A percentile compares a stretch with the other conserved stretches of the same genome.
phyloP scores from a whole-genome alignment of 1,284 basidiomycete genomes.

The Ceratobasidium sp. region DNA sequence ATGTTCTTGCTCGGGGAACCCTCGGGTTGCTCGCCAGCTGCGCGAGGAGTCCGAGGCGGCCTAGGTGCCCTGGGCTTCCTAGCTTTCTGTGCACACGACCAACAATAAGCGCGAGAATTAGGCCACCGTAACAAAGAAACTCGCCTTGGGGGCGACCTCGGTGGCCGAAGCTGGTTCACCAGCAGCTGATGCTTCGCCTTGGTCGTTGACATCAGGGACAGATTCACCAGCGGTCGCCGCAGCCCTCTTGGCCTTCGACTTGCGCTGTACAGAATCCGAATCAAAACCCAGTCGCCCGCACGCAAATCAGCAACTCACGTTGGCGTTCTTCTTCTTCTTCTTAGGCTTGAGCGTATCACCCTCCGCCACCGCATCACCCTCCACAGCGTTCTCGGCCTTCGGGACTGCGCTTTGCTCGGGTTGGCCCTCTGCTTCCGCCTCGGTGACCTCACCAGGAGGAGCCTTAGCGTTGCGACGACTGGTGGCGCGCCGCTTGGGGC shows the following conservation, averaged over 20 bases:
- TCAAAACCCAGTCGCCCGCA: constrained; percentile 40
- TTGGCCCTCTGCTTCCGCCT: constrained; percentile 85
- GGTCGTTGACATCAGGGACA: constrained; percentile 54
- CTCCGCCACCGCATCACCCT: constrained; percentile 59
- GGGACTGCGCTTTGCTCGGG: constrained; percentile 52
- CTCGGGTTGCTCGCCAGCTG: constrained; percentile 76
- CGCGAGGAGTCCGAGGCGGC: constrained; percentile 67
- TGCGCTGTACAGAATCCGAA: constrained; percentile 54
- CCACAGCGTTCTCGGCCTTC: constrained; percentile 61
- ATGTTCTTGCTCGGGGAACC: constrained; percentile 86
- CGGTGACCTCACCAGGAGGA: constrained; percentile 84
- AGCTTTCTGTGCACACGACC: constrained; percentile 59
- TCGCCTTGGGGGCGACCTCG: constrained; percentile 37
- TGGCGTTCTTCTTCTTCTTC: constrained; percentile 83
- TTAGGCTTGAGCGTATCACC: constrained; percentile 75
- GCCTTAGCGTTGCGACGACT: constrained; percentile 84
- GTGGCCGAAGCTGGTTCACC: constrained; percentile 39
- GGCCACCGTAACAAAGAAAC: constrained; percentile 19
- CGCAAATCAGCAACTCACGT: constrained; percentile 60
- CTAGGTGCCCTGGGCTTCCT: constrained; percentile 67
- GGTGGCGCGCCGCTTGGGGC: constrained; percentile 72
- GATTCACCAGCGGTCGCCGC: constrained; percentile 58
- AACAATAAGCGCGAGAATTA: background rate
- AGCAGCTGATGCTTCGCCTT: constrained; percentile 40
- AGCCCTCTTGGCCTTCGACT: constrained; percentile 54